A percentile compares a stretch with the other conserved stretches of the same genome.
phyloP scores from a whole-genome alignment of 225 moss, liverwort and hornwort genomes.

The Physcomitrellopsis africana region DNA sequence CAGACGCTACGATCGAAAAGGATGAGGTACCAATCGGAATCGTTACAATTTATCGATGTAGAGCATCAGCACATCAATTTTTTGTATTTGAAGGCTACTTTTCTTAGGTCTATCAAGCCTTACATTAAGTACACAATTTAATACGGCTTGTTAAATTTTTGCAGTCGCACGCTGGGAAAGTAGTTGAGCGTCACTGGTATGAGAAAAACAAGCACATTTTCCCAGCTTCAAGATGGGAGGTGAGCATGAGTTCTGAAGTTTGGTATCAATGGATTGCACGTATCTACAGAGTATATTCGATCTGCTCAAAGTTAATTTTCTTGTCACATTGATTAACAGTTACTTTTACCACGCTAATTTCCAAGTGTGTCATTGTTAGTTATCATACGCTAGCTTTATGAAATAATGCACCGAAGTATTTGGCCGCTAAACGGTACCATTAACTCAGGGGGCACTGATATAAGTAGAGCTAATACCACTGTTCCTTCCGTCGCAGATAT shows the following conservation, averaged over 20 bases:
- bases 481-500: slow-evolving; percentile 58
- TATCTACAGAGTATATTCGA: neutral
- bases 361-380: neutral
- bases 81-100: neutral
- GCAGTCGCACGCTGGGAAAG: slow-evolving; percentile 99
- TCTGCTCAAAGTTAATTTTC: neutral
- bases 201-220: slow-evolving; percentile 88
- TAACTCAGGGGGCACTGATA: neutral
- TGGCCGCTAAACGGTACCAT: neutral
- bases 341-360: neutral
- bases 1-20: slow-evolving; percentile 98
- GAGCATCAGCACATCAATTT: neutral
- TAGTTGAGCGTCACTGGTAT: slow-evolving; percentile 99
- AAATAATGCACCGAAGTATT: neutral
- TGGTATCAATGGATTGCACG: neutral
- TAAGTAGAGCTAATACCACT: neutral
- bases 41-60: neutral
- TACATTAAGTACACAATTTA: neutral
- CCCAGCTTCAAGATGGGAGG: slow-evolving; percentile 60
- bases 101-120: neutral
- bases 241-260: slow-evolving; percentile 27
- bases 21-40: slow-evolving; percentile 70
- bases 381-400: neutral
- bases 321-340: neutral
- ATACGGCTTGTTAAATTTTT: neutral